phyloP scores from a whole-genome alignment of 768 basidiomycete species.

The Pleurotus pulmonarius region DNA sequence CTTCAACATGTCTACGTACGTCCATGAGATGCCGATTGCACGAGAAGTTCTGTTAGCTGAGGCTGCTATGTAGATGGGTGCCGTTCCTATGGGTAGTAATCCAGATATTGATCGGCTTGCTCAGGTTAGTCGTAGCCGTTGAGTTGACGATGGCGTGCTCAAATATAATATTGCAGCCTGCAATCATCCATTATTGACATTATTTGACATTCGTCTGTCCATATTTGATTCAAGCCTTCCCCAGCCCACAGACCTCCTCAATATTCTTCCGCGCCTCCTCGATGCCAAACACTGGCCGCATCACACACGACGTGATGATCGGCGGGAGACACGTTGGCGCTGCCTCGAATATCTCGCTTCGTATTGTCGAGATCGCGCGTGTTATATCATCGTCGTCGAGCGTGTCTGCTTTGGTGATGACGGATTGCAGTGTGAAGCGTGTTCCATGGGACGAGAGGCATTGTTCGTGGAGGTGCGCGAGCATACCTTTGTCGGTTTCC shows the following conservation, averaged over 20 bases:
- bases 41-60: too few relatives aligned
- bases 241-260: constrained; percentile 50
- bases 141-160: neutral
- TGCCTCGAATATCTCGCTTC: constrained; percentile 46
- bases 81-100: constrained; percentile 42
- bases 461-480: constrained; percentile 40
- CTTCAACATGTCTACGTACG: constrained; percentile 51
- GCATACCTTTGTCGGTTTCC: constrained; percentile 57
- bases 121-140: constrained; percentile 26
- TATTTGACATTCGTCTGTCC: constrained; percentile 5
- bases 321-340: constrained; percentile 65
- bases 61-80: constrained; percentile 32
- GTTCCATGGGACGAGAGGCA: constrained; percentile 33
- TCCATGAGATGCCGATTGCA: constrained; percentile 1
- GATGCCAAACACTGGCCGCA: constrained; percentile 52
- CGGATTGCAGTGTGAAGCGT: constrained; percentile 61
- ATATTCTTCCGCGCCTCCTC: constrained; percentile 57
- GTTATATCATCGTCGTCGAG: constrained; percentile 33
- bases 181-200: constrained; percentile 14
- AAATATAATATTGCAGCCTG: constrained; percentile 2
- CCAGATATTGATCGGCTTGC: constrained; percentile 36
- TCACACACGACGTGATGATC: constrained; percentile 51
- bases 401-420: constrained; percentile 70
- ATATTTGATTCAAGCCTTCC: neutral
- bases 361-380: constrained; percentile 36